Percentiles rank a stretch among this genome's conserved stretches.
phyloP scores from a whole-genome alignment of 129 eudicot genomes.

The Saussurea involucrata region DNA sequence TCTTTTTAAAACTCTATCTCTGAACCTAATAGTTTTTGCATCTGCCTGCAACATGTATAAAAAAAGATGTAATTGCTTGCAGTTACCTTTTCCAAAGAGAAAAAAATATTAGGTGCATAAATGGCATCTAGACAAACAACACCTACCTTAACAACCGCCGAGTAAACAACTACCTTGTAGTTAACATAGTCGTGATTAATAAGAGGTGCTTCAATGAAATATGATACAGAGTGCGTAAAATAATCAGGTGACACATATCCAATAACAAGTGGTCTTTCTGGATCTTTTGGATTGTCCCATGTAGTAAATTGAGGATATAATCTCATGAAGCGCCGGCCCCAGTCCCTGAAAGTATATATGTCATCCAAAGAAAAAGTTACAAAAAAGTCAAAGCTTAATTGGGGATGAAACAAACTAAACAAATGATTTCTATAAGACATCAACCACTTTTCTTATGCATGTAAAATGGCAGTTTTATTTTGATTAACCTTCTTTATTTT shows the following conservation, averaged over 20 bases:
- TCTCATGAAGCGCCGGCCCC: slow-evolving; percentile 92
- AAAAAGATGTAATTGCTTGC: slow-evolving; percentile 13
- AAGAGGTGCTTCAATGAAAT: slow-evolving; percentile 94
- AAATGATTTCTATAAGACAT: background rate
- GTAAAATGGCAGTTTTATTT: background rate
- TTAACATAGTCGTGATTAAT: slow-evolving; percentile 67
- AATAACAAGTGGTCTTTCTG: slow-evolving; percentile 82
- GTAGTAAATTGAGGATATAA: slow-evolving; percentile 67
- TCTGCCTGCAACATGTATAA: slow-evolving; percentile 67
- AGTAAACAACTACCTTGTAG: slow-evolving; percentile 85
- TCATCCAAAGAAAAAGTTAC: background rate
- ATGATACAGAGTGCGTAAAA: slow-evolving; percentile 95
- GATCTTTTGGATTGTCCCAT: slow-evolving; percentile 91
- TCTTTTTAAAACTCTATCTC: slow-evolving; percentile 76
- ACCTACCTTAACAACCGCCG: slow-evolving; percentile 94
- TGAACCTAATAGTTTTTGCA: slow-evolving; percentile 81
- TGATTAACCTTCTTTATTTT: background rate
- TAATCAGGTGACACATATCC: slow-evolving; percentile 98
- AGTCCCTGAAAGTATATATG: slow-evolving; percentile 57
- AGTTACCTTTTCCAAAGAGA: background rate
- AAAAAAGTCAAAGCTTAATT: background rate
- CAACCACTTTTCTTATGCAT: background rate
- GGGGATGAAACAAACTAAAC: background rate
- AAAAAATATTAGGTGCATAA: background rate
- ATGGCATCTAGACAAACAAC: slow-evolving; percentile 7